phyloP scores from a whole-genome alignment of 1,139 yeast species.

The Nakaseomyces sp. region DNA sequence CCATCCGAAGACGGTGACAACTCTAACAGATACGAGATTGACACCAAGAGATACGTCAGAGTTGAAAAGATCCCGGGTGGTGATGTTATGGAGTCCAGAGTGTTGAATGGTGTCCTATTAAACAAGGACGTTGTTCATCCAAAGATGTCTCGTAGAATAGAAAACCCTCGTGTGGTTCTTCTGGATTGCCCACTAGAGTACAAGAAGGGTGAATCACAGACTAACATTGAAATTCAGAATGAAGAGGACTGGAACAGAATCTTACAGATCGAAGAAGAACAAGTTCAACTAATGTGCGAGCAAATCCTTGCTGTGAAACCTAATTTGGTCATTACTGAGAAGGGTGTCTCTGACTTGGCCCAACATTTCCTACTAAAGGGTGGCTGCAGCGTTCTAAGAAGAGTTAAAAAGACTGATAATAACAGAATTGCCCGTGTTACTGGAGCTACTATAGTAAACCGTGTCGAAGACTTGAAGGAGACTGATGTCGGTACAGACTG shows the following conservation, averaged over 20 bases:
- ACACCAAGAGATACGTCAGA: conserved; percentile 84
- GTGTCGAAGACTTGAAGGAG: conserved; percentile 90
- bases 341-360: conserved; percentile 96
- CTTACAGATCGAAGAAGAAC: conserved; percentile 96
- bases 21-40: conserved; percentile 50
- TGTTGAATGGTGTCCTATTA: conserved; percentile 83
- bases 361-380: conserved; percentile 94
- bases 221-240: conserved; percentile 92
- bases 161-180: conserved; percentile 79
- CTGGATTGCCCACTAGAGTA: conserved; percentile 96
- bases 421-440: conserved; percentile 96
- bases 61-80: conserved; percentile 97
- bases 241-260: conserved; percentile 96
- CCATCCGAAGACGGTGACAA: conserved; percentile 35
- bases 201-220: conserved; percentile 98
- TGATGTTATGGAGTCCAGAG: conserved; percentile 80
- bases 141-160: conserved; percentile 83
- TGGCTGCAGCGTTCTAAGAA: conserved; percentile 84
- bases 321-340: conserved; percentile 90
- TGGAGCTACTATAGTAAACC: conserved; percentile 93
- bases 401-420: conserved; percentile 92
- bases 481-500: conserved; percentile 82
- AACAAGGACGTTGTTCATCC: conserved; percentile 98
- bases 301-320: conserved; percentile 80
- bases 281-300: conserved; percentile 80